These are phyloP conservation scores for Citeromyces nyonsensis DNA, from an alignment of 805 yeast species.

Conservation along the genomic window DNA sequence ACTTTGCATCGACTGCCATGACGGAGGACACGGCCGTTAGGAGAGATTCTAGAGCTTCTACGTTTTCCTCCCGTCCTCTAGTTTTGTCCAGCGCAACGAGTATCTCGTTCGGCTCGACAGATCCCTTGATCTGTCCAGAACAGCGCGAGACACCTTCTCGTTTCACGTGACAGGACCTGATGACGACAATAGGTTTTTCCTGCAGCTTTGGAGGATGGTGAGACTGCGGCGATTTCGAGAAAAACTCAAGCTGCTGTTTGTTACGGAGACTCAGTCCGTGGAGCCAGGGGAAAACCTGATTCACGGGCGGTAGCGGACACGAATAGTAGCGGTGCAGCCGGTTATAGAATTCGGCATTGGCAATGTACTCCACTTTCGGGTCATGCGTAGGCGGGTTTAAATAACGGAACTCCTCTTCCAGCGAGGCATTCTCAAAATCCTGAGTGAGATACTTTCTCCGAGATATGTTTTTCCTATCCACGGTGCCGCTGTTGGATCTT, in stretches of 20 bases:
- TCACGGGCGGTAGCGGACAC: constrained; percentile 39
- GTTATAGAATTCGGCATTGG: too few species aligned
- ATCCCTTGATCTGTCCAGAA: constrained; percentile 35
- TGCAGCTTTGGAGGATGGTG: not conserved
- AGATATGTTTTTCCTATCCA: too few species aligned
- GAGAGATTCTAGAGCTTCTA: too few species aligned
- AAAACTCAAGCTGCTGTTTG: constrained; percentile 34
- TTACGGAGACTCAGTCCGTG: constrained; percentile 58
- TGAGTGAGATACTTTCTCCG: too few species aligned
- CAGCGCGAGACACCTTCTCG: constrained; percentile 9
- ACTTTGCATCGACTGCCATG: too few species aligned
- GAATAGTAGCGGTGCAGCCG: too few species aligned
- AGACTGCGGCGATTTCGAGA: constrained; percentile 4
- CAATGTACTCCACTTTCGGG: too few species aligned
- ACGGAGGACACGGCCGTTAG: too few species aligned
- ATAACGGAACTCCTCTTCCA: too few species aligned
- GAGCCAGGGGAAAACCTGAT: constrained; percentile 75
- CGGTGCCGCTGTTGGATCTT: too few species aligned
- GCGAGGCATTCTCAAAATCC: too few species aligned
- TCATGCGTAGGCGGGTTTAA: too few species aligned
- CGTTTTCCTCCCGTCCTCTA: constrained; percentile 3
- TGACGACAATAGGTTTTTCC: constrained; percentile 5
- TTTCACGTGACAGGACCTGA: constrained; percentile 13
- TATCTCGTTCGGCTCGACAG: constrained; percentile 37
- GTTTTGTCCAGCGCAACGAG: constrained; percentile 27